Evolutionary conservation across 2,329 filamentous ascomycete species (phyloP).

Genomic region (Xylariales sp.): DNA sequence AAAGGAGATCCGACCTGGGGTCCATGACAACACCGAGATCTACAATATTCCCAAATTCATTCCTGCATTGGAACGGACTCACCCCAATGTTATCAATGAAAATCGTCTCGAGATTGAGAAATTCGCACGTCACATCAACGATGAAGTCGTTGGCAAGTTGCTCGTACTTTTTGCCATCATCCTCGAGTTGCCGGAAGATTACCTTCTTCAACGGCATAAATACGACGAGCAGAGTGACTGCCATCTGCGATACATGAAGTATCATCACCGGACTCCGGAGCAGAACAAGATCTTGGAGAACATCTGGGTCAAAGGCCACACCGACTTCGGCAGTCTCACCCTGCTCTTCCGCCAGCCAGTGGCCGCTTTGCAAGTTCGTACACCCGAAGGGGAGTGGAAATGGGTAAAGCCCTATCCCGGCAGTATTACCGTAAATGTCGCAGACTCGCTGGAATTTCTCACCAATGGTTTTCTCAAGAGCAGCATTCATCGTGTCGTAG

Average conservation of each 20-base stretch:
- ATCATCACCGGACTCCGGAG: conserved; percentile 28
- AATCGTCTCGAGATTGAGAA: conserved; percentile 27
- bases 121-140: conserved; percentile 38
- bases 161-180: conserved; percentile 34
- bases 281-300: conserved; percentile 32
- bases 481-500: conserved; percentile 38
- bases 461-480: conserved; percentile 41
- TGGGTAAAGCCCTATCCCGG: conserved; percentile 41
- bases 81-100: conserved; percentile 28
- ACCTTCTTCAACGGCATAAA: conserved; percentile 30
- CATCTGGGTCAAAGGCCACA: conserved; percentile 35
- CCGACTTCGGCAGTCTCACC: conserved; percentile 35
- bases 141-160: conserved; percentile 29
- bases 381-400: conserved; percentile 29
- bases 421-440: conserved; percentile 49
- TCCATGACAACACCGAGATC: conserved; percentile 34
- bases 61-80: conserved; percentile 25
- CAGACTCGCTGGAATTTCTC: conserved; percentile 44
- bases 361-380: conserved; percentile 33
- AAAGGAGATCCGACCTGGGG: conserved; percentile 26
- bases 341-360: conserved; percentile 36
- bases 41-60: conserved; percentile 38
- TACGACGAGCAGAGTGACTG: conserved; percentile 32
- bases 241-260: conserved; percentile 36
- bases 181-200: conserved; percentile 32